Base-by-base conservation (phyloP, 108 stramenopile species). In the Fistulifera pelliculosa region DNA sequence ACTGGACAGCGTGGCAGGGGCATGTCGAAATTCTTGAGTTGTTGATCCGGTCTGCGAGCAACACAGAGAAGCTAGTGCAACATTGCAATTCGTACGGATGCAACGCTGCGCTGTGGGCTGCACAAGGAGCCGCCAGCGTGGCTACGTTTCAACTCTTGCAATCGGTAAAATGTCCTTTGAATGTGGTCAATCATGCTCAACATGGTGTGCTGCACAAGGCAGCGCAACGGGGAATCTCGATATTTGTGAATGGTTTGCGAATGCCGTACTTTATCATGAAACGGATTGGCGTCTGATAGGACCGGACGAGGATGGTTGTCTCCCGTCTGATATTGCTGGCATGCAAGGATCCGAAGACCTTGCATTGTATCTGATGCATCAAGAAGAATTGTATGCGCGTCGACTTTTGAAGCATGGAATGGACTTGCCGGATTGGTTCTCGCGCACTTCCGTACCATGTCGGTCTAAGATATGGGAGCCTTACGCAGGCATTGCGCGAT, bases 1-100 rank as follows among this genome's bases (percentile, higher is more conserved):
- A 87, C 44, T 90, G 87, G 80, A 86, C 93, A 11, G 62, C 69
- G 7, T 94, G 89, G 88, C 85, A 88, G 61, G 84, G 85, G 0
- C 84, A 94, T 62, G 50, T 82, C 16, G 50, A 58, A 14, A 58
- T 88, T 14, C 81, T 93, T 83, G 54, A 76, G 21, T 78, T 68
- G 38, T 57, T 90, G 24, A 69, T 87, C 15, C 31, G 15, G 2
- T 35, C 17, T 4, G 16, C 51, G 8, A 6, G 11, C 11, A 11
- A 45, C 6, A 8, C 6, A 45, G 11, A 45, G n/a, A 19, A 11
- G 6, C 16, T 19, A 6, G 44, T 45, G 11, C 67, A 82, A 38
- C 47, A 42, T 2, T 16, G 47, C 21, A 93, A 93, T 60, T 56
- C 41, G 3, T 93, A 77, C 61, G 90, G 90, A 12, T 93, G 90